These are phyloP conservation scores for Globisporangium uncinulatum DNA, from an alignment of 352 stramenopile genomes.

Conservation along the genomic window DNA sequence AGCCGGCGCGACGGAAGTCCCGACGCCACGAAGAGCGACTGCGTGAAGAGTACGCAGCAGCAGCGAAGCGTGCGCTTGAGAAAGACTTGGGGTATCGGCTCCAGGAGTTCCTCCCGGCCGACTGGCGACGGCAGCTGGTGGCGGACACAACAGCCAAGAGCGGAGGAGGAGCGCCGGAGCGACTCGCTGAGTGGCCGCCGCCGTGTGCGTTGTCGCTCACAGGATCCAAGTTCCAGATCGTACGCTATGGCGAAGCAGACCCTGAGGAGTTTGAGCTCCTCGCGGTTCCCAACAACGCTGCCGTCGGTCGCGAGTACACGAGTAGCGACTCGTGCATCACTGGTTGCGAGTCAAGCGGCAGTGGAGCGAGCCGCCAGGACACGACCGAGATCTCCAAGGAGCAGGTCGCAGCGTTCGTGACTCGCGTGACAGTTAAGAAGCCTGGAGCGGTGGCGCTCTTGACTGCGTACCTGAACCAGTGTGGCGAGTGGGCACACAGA, in stretches of 20 bases:
- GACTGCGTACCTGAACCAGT: conserved; percentile 48
- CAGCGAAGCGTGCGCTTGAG: conserved; percentile 50
- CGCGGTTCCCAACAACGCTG: neutral
- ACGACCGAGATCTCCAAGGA: conserved; percentile 7
- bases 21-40: conserved; percentile 58
- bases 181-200: conserved; percentile 17
- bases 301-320: conserved; percentile 2
- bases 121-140: conserved; percentile 5
- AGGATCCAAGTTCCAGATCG: conserved; percentile 25
- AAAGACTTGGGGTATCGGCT: conserved; percentile 56
- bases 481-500: conserved; percentile 42
- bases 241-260: conserved; percentile 12
- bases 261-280: conserved; percentile 17
- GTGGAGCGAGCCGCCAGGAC: neutral
- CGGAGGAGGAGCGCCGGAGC: conserved; percentile 1
- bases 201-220: conserved; percentile 23
- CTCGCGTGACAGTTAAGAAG: neutral
- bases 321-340: neutral
- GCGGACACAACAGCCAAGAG: conserved; percentile 2
- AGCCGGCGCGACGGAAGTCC: conserved; percentile 45
- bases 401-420: conserved; percentile 15
- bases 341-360: neutral
- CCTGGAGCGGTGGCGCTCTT: neutral
- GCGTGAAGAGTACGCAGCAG: conserved; percentile 60
- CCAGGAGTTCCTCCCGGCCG: conserved; percentile 30